Evolutionary conservation across 345 rosid species (phyloP), one percentile per base, ranked within the genome.

Genomic region (Salix dunnii): DNA sequence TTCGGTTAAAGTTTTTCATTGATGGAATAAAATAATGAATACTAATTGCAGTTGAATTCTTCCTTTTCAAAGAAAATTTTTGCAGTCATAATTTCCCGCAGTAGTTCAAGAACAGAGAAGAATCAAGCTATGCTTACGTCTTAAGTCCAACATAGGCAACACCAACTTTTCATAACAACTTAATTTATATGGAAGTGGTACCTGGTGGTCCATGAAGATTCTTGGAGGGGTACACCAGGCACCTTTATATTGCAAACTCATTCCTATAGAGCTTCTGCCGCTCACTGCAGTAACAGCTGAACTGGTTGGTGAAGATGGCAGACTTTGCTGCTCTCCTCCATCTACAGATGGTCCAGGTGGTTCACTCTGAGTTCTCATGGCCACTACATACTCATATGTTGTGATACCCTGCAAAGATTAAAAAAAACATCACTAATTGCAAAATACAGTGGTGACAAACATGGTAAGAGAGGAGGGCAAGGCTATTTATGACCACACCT

Each of bases 171-270:
- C 13, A 21, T 7, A 10, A 21, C 35, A 66, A 35, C 43, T 66
- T 31, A 12, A 36, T 21, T n/a, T 0, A 11, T 23, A 68, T 5
- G 18, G 61, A n/a, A 21, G 70, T 30, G 68, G 43, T 87, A 92
- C 98, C 92, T 86, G 93, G 85, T 89, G 90, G 70, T 93, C 97
- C 97, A 95, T 88, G 91, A 93, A 93, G 81, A 95, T 89, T 86
- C 97, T 87, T 72, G 99, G 99, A 82, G 97, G 97, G 12, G 97
- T 95, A 82, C 99, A 95, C 94, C 96, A 90, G 77, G 91, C 91
- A 61, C 93, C 97, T 84, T 84, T 91, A 81, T 91, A 90, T 67
- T 90, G 96, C 90, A 95, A 85, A 80, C 91, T 82, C 87, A 83
- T 86, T 74, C 94, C 97, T 7, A 93, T 88, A 70, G 99, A 95